Percentiles rank a stretch among this genome's conserved stretches.
phyloP scores from a whole-genome alignment of 768 basidiomycete genomes.

The Mycena rebaudengoi region DNA sequence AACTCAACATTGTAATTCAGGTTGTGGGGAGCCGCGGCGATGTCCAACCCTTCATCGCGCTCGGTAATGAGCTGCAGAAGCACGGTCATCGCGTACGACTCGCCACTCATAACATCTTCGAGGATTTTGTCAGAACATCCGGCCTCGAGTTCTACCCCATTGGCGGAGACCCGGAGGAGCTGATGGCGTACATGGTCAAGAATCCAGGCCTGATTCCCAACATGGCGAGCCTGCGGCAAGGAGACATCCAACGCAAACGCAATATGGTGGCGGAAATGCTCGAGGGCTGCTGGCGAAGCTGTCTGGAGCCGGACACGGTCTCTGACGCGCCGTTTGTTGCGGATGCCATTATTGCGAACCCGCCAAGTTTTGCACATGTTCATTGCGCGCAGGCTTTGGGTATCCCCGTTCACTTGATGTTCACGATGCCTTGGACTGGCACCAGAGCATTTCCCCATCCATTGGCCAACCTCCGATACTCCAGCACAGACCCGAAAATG shows the following conservation, averaged over 20 bases:
- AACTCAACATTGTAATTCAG: slow-evolving; percentile 28
- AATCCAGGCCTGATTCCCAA: slow-evolving; percentile 58
- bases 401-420: slow-evolving; percentile 38
- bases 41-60: slow-evolving; percentile 56
- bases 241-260: slow-evolving; percentile 53
- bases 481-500: slow-evolving; percentile 47
- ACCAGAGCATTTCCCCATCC: slow-evolving; percentile 53
- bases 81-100: slow-evolving; percentile 54
- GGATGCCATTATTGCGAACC: slow-evolving; percentile 57
- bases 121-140: slow-evolving; percentile 44
- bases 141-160: slow-evolving; percentile 53
- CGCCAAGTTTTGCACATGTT: slow-evolving; percentile 57
- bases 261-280: slow-evolving; percentile 53
- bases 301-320: slow-evolving; percentile 42
- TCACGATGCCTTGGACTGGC: slow-evolving; percentile 35
- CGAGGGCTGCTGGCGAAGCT: slow-evolving; percentile 51
- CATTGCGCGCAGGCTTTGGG: slow-evolving; percentile 57
- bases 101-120: slow-evolving; percentile 54
- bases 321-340: slow-evolving; percentile 47
- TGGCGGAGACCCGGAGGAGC: slow-evolving; percentile 53
- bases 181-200: slow-evolving; percentile 60
- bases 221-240: slow-evolving; percentile 47
- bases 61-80: slow-evolving; percentile 44
- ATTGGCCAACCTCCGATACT: slow-evolving; percentile 49
- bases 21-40: slow-evolving; percentile 43